Base-by-base conservation (phyloP, 345 rosid genomes). In the Salix suchowensis region DNA sequence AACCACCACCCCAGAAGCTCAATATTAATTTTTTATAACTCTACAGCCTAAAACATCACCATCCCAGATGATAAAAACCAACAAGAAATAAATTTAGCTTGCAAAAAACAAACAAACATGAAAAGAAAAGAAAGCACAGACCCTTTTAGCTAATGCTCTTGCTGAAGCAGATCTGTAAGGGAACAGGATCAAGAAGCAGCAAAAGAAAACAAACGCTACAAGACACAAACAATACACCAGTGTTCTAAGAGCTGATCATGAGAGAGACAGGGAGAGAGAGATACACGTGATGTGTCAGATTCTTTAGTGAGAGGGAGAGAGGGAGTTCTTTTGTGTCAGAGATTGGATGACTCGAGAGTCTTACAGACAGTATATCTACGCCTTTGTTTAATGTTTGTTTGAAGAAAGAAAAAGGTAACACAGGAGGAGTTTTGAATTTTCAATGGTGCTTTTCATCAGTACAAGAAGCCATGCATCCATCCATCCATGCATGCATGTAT, bases 241-340 rank as follows among this genome's bases (percentile, higher is more conserved):
- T 8, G 24, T 2, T 40, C 44, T 10, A 40, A 40, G 44, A 50
- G 39, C 44, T 42, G 78, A 74, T 48, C 40, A 36, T 46, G 62
- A 52, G 54, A 34, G 21, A 13, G 52, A 65, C 5, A 14, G 65
- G 30, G 54, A 10, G 40, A 46, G 70, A 34, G 23, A 70, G 12
- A 48, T 28, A 54, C 67, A 66, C 67, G 73, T 54, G 78, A 66
- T 13, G 26, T 75, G 78, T 74, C 79, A 70, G 75, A 30, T 32
- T 32, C 7, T 34, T 71, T 44, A 16, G 24, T 30, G 19, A 13
- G 21, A 18, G 34, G 32, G 68, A 14, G 67, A 9, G 28, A 15
- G 34, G 69, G 24, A 64, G 75, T 7, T 34, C 36, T 72, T 71
- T n/a, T 36, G 52, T 58, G 75, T 72, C 74, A 71, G 46, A 52